A percentile compares a stretch with the other conserved stretches of the same genome.
phyloP scores from a whole-genome alignment of 2,329 filamentous ascomycete genomes.

The Rhexocercosporidium sp. region DNA sequence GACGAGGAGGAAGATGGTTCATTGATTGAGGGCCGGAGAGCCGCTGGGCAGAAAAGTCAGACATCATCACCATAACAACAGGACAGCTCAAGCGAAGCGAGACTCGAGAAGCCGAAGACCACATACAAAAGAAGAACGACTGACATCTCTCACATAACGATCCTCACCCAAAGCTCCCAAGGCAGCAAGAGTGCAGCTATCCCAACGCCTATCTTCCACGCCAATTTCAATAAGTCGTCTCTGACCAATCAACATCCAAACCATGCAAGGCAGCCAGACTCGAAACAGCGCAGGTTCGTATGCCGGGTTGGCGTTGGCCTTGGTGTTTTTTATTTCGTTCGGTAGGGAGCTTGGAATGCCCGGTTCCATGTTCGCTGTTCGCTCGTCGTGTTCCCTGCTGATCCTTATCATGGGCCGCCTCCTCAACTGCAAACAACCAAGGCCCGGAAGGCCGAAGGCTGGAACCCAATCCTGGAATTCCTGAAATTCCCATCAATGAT shows the following conservation, averaged over 20 bases:
- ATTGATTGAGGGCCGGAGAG: too few species aligned
- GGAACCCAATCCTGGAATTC: not conserved
- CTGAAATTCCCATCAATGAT: not conserved
- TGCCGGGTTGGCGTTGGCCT: too few species aligned
- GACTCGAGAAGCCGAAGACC: too few species aligned
- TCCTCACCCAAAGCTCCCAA: not conserved
- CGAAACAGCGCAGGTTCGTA: not conserved
- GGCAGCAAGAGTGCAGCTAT: not conserved
- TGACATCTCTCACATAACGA: not conserved
- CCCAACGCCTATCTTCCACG: not conserved
- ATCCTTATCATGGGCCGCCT: not conserved
- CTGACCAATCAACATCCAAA: not conserved
- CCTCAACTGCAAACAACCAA: not conserved
- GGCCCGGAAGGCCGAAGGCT: not conserved
- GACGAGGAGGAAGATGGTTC: too few species aligned
- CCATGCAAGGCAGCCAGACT: not conserved
- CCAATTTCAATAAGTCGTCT: not conserved
- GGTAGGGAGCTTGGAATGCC: too few species aligned
- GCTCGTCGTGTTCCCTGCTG: too few species aligned
- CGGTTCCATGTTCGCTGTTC: too few species aligned
- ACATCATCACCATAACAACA: too few species aligned
- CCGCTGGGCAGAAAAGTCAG: too few species aligned
- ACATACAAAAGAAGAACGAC: not conserved
- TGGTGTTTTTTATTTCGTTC: not conserved
- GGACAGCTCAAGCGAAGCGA: too few species aligned